Conservation (phyloP, 148 eudicot species). For the Cornus controversa region DNA sequence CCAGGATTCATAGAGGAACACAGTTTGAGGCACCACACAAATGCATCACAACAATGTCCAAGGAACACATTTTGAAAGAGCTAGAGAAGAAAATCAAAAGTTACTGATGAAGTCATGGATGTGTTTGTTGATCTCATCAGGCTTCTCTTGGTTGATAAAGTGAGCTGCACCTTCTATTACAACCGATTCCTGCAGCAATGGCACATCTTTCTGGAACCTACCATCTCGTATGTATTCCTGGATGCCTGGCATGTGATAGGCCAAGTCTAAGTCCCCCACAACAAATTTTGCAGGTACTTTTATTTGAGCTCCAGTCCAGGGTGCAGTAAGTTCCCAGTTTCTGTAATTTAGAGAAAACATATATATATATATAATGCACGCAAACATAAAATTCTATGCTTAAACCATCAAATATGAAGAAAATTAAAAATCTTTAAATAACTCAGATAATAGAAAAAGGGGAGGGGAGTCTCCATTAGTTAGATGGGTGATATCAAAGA, state of each 20-base stretch:
- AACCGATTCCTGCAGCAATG: slow-evolving; percentile 11
- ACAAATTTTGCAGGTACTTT: slow-evolving; percentile 16
- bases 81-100: slow-evolving; percentile 1
- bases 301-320: slow-evolving; percentile 14
- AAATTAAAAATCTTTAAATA: background rate
- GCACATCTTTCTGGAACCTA: slow-evolving; percentile 22
- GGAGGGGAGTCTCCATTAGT: too few relatives aligned
- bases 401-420: background rate
- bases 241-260: slow-evolving; percentile 8
- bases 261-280: slow-evolving; percentile 22
- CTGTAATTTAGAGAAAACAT: background rate
- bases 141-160: slow-evolving; percentile 20
- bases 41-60: background rate
- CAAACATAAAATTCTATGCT: background rate
- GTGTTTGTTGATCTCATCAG: slow-evolving; percentile 23
- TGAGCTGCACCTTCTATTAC: slow-evolving; percentile 21
- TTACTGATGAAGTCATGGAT: slow-evolving; percentile 7
- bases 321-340: slow-evolving; percentile 19
- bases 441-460: too few relatives aligned
- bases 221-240: slow-evolving; percentile 18
- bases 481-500: too few relatives aligned
- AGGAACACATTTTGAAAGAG: background rate
- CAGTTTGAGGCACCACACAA: background rate
- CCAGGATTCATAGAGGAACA: background rate
- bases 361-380: too few relatives aligned